Evolutionary conservation across 768 basidiomycete species (phyloP), one percentile per base, ranked within the genome.

Genomic region (Suillus subaureus): DNA sequence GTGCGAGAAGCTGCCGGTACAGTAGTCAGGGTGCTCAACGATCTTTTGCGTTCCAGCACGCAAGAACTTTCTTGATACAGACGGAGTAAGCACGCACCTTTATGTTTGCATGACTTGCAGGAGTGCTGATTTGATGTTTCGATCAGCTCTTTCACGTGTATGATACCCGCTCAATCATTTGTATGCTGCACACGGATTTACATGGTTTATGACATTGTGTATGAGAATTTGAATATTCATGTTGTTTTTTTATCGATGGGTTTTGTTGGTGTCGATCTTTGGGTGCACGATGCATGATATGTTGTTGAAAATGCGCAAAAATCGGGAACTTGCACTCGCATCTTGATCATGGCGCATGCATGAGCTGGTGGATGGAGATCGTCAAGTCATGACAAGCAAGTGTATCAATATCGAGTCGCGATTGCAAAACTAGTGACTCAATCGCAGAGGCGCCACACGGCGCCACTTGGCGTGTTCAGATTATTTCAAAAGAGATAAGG

Each of bases 1-100:
- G 90, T 94, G 60, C 84, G 85, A 76, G 83, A 85, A 64, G 92
- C 88, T n/a, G 90, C 90, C 1, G 91, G 91, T 33, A 77, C 78
- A 35, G 92, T 94, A 61, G 88, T 86, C 58, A 81, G 92, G 68
- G 84, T 81, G 73, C 81, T 94, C 64, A 92, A 89, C 76, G 88
- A 90, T 71, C 79, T 94, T 62, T 79, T 93, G 80, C 84, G 80
- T 69, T 79, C 81, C 72, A 84, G 84, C 56, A 70, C 74, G 67
- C 79, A 80, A 57, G 78, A 77, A 64, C 61, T 72, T 26, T 76
- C 80, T 75, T 77, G 76, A 68, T 26, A 74, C 47, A n/a, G n/a
- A 65, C 66, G 68, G 73, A 73, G 75, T 77, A 54, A 76, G 75
- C 71, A n/a, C 61, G 37, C 8, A 12, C 52, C n/a, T 37, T 12